These are phyloP conservation scores for Sicyos edulis DNA, from an alignment of 306 rosid species.

Conservation along the genomic window DNA sequence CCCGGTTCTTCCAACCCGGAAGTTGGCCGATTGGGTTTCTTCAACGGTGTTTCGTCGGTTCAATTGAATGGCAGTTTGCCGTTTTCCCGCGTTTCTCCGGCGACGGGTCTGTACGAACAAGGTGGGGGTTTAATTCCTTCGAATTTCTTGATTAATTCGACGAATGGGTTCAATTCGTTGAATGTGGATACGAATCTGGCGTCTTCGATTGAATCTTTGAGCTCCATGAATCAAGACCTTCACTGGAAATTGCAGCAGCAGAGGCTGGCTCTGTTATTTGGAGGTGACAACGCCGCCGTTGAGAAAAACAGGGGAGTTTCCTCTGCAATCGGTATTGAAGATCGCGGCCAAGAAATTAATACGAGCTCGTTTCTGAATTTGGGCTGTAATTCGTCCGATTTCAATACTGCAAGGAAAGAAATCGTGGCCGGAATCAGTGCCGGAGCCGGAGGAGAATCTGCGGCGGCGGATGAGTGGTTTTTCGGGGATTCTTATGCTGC, in stretches of 20 bases:
- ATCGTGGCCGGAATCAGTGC: constrained; percentile 13
- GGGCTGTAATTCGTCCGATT: constrained; percentile 7
- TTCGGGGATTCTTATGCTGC: constrained; percentile 57
- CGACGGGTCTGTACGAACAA: constrained; percentile 31
- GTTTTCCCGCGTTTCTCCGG: constrained; percentile 5
- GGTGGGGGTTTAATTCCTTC: constrained; percentile 25
- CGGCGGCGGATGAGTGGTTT: constrained; percentile 63
- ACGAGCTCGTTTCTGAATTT: constrained; percentile 33
- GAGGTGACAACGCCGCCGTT: constrained; percentile 20
- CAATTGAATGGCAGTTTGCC: constrained; percentile 27
- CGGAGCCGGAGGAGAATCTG: constrained; percentile 29
- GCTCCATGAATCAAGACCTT: constrained; percentile 91
- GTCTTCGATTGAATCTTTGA: constrained; percentile 81
- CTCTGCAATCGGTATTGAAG: not conserved
- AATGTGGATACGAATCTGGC: constrained; percentile 34
- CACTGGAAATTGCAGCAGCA: constrained; percentile 89
- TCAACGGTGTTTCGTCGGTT: constrained; percentile 56
- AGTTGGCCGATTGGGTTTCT: constrained; percentile 57
- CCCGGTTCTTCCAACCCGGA: constrained; percentile 37
- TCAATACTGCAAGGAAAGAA: constrained; percentile 28
- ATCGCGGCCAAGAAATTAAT: constrained; percentile 16
- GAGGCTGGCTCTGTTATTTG: constrained; percentile 60
- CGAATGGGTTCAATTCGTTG: constrained; percentile 26
- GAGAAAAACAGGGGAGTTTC: constrained; percentile 17
- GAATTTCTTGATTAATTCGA: not conserved